These are phyloP conservation scores for Dinochytrium kinnereticum DNA, from an alignment of 371 early-diverging fungal species.

Conservation along the genomic window DNA sequence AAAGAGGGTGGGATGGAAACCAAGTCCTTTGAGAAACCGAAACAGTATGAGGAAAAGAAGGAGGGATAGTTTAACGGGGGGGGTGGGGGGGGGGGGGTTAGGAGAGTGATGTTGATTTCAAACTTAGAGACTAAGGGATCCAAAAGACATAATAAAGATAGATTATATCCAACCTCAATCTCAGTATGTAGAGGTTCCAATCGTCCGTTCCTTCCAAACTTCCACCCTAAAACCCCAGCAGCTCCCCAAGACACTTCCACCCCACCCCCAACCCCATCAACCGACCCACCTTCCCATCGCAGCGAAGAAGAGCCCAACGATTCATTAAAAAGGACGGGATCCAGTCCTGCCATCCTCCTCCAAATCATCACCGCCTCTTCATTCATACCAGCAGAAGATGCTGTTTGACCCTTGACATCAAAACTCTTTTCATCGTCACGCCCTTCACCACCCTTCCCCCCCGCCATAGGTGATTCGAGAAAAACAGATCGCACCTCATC, in stretches of 20 bases:
- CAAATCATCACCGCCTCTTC: background rate
- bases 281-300: background rate
- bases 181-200: constrained; percentile 2
- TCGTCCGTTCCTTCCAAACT: constrained; percentile 1
- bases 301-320: background rate
- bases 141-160: background rate
- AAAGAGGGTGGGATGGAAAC: constrained; percentile 9
- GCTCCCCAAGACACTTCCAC: constrained; percentile 16
- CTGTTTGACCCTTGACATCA: no score
- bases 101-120: no score
- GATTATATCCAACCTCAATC: constrained; percentile 17
- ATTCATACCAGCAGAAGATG: background rate
- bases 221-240: constrained; percentile 25
- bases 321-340: background rate
- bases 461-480: no score
- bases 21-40: constrained; percentile 14
- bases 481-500: no score
- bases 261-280: background rate
- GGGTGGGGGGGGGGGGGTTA: no score
- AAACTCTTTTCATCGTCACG: background rate
- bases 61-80: no score
- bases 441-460: no score
- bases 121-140: background rate
- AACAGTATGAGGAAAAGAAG: constrained; percentile 4
- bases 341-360: background rate